Conservation (phyloP, 805 yeast genomes). For the Candida wancherniae region DNA sequence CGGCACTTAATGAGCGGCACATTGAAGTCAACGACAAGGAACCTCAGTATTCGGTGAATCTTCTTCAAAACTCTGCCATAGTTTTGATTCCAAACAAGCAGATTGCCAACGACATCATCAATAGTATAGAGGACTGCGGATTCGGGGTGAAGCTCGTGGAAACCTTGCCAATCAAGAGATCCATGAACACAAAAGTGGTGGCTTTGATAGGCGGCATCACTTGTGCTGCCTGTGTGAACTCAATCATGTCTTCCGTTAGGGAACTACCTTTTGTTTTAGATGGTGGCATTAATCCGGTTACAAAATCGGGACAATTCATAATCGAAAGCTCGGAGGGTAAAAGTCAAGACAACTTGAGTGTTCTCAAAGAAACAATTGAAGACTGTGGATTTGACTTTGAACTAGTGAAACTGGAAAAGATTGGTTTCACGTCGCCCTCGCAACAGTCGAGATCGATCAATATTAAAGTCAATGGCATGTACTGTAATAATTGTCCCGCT, state of each 20-base stretch:
- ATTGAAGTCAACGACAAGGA: constrained; percentile 13
- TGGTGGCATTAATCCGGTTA: constrained; percentile 51
- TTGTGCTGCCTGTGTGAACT: constrained; percentile 63
- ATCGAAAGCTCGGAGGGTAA: constrained; percentile 36
- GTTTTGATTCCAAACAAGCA: constrained; percentile 51
- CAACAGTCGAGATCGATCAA: constrained; percentile 52
- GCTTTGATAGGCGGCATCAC: constrained; percentile 73
- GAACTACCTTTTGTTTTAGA: constrained; percentile 50
- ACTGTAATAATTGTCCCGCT: constrained; percentile 65
- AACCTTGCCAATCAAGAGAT: constrained; percentile 51
- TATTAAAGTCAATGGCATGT: constrained; percentile 60
- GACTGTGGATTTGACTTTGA: constrained; percentile 65
- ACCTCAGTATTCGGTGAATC: constrained; percentile 45
- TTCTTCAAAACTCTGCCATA: constrained; percentile 49
- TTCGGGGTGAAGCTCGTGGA: constrained; percentile 51
- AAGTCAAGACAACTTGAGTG: constrained; percentile 26
- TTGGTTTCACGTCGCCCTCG: constrained; percentile 45
- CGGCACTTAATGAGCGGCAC: constrained; percentile 14
- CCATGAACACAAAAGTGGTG: constrained; percentile 44
- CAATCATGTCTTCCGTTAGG: constrained; percentile 46
- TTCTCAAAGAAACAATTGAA: constrained; percentile 49
- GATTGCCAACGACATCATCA: constrained; percentile 29
- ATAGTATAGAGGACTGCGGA: constrained; percentile 28
- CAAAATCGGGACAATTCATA: constrained; percentile 60
- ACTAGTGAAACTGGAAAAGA: constrained; percentile 38